Base-by-base conservation (phyloP, 495 filamentous ascomycete species). In the Poronia punctata region DNA sequence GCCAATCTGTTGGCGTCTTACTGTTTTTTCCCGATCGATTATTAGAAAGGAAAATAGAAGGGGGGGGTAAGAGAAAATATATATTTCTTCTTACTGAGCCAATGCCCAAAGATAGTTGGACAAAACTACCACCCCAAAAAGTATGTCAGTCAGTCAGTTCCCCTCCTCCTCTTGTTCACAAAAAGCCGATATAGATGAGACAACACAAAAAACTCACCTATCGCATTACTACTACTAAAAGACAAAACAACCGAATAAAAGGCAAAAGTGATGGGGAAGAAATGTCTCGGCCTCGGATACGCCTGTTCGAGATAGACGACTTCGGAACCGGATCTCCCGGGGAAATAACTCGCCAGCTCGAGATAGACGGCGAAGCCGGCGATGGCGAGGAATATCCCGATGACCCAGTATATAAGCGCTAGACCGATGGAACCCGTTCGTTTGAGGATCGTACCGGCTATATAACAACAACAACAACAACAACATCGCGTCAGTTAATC, bases 221-320 rank as follows among this genome's bases (percentile, higher is more conserved):
- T 75, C 3, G 78, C 65, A 61, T 82, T 82, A 43, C 74, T 76
- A 43, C 75, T 78, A 38, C 68, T 74, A 42, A 82, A 82, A 0
- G 78, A 79, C 7, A 84, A 64, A 1, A 77, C 38, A 1, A 82
- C 74, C 1, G 69, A 62, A 46, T 76, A 72, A 24, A 79, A 66
- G 1, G 78, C 78, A 49, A 80, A 82, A 1, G 76, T 59, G 0
- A 72, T 74, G 0, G 78, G 76, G 22, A 82, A 74, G 31, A 84
- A 67, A 43, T 77, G 79, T 30, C 64, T 69, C 3, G 80, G 80
- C 16, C 75, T 60, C 1, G 77, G 79, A 46, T 69, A 84, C 3
- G 75, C 71, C 49, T 82, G 79, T 50, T 84, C 80, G 1, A 82
- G 67, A 40, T 81, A 84, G 3, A 80, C 77, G 6, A 79, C 77